phyloP scores from a whole-genome alignment of 2,329 filamentous ascomycete genomes.

The Ambrosiella beaveri region DNA sequence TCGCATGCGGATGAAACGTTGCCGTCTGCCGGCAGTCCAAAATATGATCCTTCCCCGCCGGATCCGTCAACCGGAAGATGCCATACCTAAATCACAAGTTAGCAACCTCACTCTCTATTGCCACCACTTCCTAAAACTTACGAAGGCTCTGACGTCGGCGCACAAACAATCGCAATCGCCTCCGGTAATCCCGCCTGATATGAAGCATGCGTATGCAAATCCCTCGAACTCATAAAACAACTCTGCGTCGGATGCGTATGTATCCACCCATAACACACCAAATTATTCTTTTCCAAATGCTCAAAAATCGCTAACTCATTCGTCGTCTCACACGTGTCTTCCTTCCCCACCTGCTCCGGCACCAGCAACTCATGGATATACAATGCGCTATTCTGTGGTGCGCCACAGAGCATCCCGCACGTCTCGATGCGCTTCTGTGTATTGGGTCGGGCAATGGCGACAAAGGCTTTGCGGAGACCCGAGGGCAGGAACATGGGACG shows the following conservation, averaged over 20 bases:
- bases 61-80: constrained; percentile 83
- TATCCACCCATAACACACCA: constrained; percentile 89
- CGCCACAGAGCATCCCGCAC: constrained; percentile 85
- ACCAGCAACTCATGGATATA: constrained; percentile 82
- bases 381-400: constrained; percentile 77
- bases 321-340: constrained; percentile 86
- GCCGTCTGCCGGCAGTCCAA: constrained; percentile 60
- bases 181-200: constrained; percentile 96
- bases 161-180: constrained; percentile 92
- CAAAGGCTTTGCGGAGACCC: constrained; percentile 55
- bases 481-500: constrained; percentile 76
- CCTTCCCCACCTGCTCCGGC: constrained; percentile 75
- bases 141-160: constrained; percentile 62
- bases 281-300: constrained; percentile 67
- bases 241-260: constrained; percentile 94
- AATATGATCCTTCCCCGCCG: constrained; percentile 75
- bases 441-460: constrained; percentile 57
- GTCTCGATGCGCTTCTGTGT: constrained; percentile 75
- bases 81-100: constrained; percentile 49
- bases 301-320: constrained; percentile 76
- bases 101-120: constrained; percentile 3
- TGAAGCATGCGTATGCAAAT: constrained; percentile 82
- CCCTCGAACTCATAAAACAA: constrained; percentile 91
- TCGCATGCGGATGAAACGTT: constrained; percentile 61
- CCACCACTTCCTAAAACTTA: constrained; percentile 28